phyloP scores from a whole-genome alignment of 768 basidiomycete genomes.

The Pisolithus marmoratus region DNA sequence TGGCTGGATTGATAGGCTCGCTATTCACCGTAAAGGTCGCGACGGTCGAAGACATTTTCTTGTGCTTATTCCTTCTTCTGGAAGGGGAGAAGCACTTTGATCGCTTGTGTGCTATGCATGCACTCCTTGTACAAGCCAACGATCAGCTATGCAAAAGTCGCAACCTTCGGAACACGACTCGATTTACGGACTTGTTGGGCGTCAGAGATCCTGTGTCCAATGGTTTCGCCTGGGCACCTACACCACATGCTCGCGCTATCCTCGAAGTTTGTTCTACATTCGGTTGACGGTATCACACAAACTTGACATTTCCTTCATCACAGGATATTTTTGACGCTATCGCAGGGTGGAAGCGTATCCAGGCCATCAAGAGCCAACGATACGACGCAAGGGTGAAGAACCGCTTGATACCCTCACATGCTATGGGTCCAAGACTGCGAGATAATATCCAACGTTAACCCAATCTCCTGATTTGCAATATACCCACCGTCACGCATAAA shows the following conservation, averaged over 20 bases:
- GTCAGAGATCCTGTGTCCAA: constrained; percentile 8
- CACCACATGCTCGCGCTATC: constrained; percentile 10
- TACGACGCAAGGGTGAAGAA: background rate
- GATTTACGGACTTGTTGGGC: constrained; percentile 16
- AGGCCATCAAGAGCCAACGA: constrained; percentile 14
- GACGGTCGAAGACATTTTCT: constrained; percentile 21
- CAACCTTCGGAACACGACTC: constrained; percentile 11
- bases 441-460: background rate
- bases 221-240: constrained; percentile 17
- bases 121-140: constrained; percentile 27
- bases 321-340: constrained; percentile 25
- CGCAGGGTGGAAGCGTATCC: constrained; percentile 21
- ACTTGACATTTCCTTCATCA: background rate
- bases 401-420: constrained; percentile 8
- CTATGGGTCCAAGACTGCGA: constrained; percentile 24
- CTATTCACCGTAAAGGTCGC: constrained; percentile 23
- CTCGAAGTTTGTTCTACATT: constrained; percentile 13
- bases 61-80: constrained; percentile 23
- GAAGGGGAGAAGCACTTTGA: constrained; percentile 17
- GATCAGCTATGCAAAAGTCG: constrained; percentile 27
- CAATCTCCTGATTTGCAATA: constrained; percentile 38
- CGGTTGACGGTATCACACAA: background rate
- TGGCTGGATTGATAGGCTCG: constrained; percentile 29
- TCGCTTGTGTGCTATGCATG: constrained; percentile 31
- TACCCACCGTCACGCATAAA: too few species aligned